Evolutionary conservation across 2,329 filamentous ascomycete genomes (phyloP), one percentile per base, ranked within the genome.

Genomic region (Elsinoe australis): DNA sequence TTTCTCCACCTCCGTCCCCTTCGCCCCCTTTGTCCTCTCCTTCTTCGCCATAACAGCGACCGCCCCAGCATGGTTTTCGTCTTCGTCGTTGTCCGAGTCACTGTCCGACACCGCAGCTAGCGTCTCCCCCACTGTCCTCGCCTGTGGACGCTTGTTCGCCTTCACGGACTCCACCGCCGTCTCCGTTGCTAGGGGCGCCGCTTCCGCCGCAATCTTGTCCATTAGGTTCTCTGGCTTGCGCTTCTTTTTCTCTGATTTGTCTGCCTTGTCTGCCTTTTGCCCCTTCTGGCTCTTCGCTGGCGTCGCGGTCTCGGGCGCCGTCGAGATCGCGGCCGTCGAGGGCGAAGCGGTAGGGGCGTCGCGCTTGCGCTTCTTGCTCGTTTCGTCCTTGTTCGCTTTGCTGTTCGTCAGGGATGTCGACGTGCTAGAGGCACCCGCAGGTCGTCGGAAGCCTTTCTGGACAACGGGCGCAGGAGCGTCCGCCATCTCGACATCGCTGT

Each of bases 401-500:
- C 21, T 21, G 5, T 34, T 26, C 4, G 19, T 4, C 15, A 21
- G n/a, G n/a, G 26, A 32, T 8, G 6, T 12, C 9, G 33, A 7
- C 8, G 33, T 10, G 8, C 26, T 18, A 12, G 31, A 9, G 18
- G 29, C 31, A 28, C 14, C n/a, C 8, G 12, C 22, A 14, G 45
- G 45, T 21, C 32, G 57, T 14, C 56, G 53, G 29, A 59, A 58
- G 18, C 51, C 49, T n/a, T 44, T 21, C 12, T 38, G 5, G 10
- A 29, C 10, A 2, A 14, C 4, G 12, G 28, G 2, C 2, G 45
- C 5, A 58, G 49, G 8, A 55, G 49, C 34, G 53, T 54, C 21
- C 56, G 57, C 26, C 62, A 62, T 49, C 59, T 58, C 9, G 54
- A 50, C 15, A 24, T 47, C 32, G 31, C 24, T 36, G 38, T 44